phyloP scores from a whole-genome alignment of 2,329 filamentous ascomycete species.

The Talaromyces pinophilus region DNA sequence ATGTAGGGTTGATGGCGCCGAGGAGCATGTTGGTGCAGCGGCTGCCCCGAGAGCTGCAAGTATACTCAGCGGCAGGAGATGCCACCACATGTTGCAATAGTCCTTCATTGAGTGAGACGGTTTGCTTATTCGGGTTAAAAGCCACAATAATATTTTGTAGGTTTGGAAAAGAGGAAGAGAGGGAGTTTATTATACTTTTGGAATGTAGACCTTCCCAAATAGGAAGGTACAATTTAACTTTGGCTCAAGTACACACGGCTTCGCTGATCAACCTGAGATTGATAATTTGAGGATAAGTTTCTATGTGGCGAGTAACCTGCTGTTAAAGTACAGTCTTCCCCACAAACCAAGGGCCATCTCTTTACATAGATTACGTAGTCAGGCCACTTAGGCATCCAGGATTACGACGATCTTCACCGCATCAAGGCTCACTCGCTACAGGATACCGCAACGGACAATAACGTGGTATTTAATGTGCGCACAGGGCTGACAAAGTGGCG shows the following conservation, averaged over 20 bases:
- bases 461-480: constrained; percentile 1
- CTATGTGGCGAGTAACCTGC: neutral
- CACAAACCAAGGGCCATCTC: neutral
- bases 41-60: constrained; percentile 9
- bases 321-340: neutral
- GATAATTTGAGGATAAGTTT: neutral
- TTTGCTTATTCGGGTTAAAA: neutral
- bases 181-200: neutral
- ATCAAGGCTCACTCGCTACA: constrained; percentile 11
- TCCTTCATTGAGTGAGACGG: neutral
- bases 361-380: neutral
- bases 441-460: constrained; percentile 5
- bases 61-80: neutral
- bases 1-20: constrained; percentile 43
- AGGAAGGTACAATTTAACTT: constrained; percentile 8
- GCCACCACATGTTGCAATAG: constrained; percentile 3
- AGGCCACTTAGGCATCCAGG: neutral
- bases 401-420: constrained; percentile 5
- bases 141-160: neutral
- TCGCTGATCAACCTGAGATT: neutral
- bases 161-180: neutral
- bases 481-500: neutral
- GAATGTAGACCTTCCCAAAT: neutral
- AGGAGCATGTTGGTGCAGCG: constrained; percentile 28
- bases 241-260: neutral